Conservation (phyloP, 179 eudicot genomes). For the Gypsophila paniculata region DNA sequence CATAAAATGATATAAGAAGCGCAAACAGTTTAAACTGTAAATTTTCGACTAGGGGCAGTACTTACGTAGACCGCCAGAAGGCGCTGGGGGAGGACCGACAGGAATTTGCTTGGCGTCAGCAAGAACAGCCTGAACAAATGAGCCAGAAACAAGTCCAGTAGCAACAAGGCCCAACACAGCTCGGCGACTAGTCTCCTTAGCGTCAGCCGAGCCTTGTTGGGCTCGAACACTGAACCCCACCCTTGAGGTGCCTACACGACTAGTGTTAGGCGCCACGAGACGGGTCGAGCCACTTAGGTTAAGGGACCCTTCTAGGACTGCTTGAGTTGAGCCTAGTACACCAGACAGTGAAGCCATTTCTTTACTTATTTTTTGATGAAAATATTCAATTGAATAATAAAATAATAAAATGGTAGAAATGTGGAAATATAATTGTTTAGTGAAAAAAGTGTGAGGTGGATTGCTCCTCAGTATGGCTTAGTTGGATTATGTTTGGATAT, state of each 20-base stretch:
- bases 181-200: conserved; percentile 53
- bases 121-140: conserved; percentile 61
- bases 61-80: conserved; percentile 95
- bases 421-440: conserved; percentile 32
- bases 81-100: conserved; percentile 83
- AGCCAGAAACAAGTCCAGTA: conserved; percentile 61
- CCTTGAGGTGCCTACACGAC: conserved; percentile 33
- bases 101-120: conserved; percentile 75
- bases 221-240: conserved; percentile 45
- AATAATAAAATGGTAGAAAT: background rate
- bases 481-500: conserved; percentile 51
- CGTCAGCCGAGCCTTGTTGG: conserved; percentile 46
- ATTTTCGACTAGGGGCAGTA: background rate
- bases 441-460: conserved; percentile 30
- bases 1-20: too few species aligned
- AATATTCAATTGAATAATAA: conserved; percentile 3
- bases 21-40: background rate
- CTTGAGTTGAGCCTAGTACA: conserved; percentile 57
- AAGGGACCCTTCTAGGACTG: conserved; percentile 67
- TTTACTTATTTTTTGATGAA: background rate
- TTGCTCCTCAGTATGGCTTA: conserved; percentile 21
- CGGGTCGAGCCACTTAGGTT: conserved; percentile 57
- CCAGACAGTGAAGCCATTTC: conserved; percentile 83
- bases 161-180: conserved; percentile 75
- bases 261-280: conserved; percentile 33